Percentiles rank a stretch among this genome's conserved stretches.
Evolutionary conservation across 805 yeast genomes (phyloP).

Genomic region (Cyberlindnera subsufficiens): DNA sequence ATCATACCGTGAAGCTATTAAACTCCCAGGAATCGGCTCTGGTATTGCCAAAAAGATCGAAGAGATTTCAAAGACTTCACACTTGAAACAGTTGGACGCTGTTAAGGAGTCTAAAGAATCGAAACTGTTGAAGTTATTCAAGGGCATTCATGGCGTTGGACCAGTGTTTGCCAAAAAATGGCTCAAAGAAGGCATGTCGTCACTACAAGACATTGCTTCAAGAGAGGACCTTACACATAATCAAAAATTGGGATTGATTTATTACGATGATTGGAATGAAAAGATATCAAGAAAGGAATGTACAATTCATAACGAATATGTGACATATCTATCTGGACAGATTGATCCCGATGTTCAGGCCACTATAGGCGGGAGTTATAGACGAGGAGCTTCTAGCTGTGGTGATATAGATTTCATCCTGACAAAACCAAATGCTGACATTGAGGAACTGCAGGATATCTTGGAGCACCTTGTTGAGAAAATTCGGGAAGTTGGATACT

Average conservation of each 20-base stretch:
- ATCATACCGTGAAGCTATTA: constrained; percentile 32
- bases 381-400: constrained; percentile 39
- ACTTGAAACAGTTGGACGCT: constrained; percentile 17
- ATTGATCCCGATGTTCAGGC: constrained; percentile 32
- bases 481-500: constrained; percentile 25
- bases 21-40: constrained; percentile 35
- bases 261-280: constrained; percentile 40
- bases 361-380: constrained; percentile 45
- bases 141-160: constrained; percentile 47
- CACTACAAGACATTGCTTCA: constrained; percentile 32
- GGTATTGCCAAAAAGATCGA: constrained; percentile 38
- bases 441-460: constrained; percentile 18
- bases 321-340: constrained; percentile 21
- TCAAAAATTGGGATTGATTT: constrained; percentile 36
- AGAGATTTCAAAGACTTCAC: constrained; percentile 37
- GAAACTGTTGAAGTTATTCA: constrained; percentile 27
- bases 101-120: constrained; percentile 22
- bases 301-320: constrained; percentile 30
- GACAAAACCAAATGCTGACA: constrained; percentile 28
- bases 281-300: constrained; percentile 43
- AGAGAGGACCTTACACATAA: constrained; percentile 24
- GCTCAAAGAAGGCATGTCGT: constrained; percentile 32
- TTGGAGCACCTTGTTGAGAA: constrained; percentile 18
- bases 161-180: constrained; percentile 33
- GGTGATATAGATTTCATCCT: constrained; percentile 52